Percentiles rank a stretch among this genome's conserved stretches.
Evolutionary conservation across 345 rosid genomes (phyloP).

Genomic region (Eucalyptus dawsonii): DNA sequence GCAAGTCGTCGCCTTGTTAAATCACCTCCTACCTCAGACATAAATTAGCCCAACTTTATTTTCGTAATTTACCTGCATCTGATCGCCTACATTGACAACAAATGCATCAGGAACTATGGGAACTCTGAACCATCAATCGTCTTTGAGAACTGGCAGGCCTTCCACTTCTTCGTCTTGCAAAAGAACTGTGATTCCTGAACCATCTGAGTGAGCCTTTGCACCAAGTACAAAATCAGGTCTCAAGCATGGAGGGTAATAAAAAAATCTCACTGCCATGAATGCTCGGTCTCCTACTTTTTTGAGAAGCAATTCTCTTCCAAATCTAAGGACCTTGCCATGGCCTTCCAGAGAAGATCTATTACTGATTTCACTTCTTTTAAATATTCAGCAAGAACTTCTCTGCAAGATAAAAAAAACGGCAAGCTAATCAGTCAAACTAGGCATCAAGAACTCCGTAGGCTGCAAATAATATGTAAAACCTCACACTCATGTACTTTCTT

Average conservation of each 20-base stretch:
- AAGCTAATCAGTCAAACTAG: not conserved
- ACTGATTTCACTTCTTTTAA: not conserved
- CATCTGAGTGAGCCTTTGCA: constrained; percentile 19
- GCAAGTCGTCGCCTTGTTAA: not conserved
- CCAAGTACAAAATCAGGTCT: constrained; percentile 13
- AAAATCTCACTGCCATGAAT: constrained; percentile 5
- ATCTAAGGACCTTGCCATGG: constrained; percentile 4
- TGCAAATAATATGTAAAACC: not conserved
- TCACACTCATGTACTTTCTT: not conserved
- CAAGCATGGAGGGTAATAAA: constrained; percentile 15
- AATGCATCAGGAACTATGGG: constrained; percentile 9
- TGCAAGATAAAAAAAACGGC: not conserved
- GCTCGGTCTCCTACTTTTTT: constrained; percentile 3
- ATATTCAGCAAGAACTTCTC: not conserved
- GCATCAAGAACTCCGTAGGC: not conserved
- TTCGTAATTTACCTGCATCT: not conserved
- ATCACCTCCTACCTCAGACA: not conserved
- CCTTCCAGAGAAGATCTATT: constrained; percentile 1
- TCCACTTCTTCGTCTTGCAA: constrained; percentile 12
- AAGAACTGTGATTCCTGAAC: constrained; percentile 12
- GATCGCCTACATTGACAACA: constrained; percentile 11
- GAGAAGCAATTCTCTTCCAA: constrained; percentile 5
- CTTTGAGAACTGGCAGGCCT: constrained; percentile 11
- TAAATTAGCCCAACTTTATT: not conserved
- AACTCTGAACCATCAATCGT: constrained; percentile 10